phyloP scores from a whole-genome alignment of 495 filamentous ascomycete species.

The Aspergillus indologenus region DNA sequence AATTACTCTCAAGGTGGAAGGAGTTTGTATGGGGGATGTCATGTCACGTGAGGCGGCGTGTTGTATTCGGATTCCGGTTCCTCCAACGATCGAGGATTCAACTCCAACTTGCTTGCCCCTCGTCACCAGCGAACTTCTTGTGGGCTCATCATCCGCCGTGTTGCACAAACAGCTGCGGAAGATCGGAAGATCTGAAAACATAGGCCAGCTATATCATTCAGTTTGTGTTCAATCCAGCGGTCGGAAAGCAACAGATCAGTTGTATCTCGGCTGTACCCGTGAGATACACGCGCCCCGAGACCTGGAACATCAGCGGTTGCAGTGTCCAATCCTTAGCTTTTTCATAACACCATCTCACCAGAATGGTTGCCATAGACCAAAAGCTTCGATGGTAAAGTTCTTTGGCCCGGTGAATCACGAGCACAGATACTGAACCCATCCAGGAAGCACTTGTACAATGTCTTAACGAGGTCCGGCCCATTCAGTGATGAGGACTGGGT shows the following conservation, averaged over 20 bases:
- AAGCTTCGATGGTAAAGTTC: slow-evolving; percentile 22
- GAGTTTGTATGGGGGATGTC: slow-evolving; percentile 32
- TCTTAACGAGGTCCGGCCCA: slow-evolving; percentile 72
- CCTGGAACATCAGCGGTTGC: neutral
- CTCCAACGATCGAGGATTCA: slow-evolving; percentile 7
- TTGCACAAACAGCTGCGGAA: neutral
- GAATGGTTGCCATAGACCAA: slow-evolving; percentile 20
- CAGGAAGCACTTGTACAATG: slow-evolving; percentile 78
- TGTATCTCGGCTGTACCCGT: neutral
- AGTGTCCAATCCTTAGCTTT: neutral
- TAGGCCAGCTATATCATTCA: neutral
- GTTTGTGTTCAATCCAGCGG: neutral
- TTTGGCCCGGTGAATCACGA: neutral
- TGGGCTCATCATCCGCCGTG: neutral
- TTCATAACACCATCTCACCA: neutral
- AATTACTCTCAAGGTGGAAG: slow-evolving; percentile 11
- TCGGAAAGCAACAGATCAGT: neutral
- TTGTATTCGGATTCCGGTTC: slow-evolving; percentile 14
- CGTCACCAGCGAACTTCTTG: neutral
- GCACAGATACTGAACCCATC: slow-evolving; percentile 15
- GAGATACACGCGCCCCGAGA: neutral
- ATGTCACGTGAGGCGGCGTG: slow-evolving; percentile 30
- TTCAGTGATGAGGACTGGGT: slow-evolving; percentile 70
- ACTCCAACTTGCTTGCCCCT: slow-evolving; percentile 9
- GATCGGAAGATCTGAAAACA: neutral